Base-by-base conservation (phyloP, 2,329 filamentous ascomycete genomes). In the Neoascochyta sp. region DNA sequence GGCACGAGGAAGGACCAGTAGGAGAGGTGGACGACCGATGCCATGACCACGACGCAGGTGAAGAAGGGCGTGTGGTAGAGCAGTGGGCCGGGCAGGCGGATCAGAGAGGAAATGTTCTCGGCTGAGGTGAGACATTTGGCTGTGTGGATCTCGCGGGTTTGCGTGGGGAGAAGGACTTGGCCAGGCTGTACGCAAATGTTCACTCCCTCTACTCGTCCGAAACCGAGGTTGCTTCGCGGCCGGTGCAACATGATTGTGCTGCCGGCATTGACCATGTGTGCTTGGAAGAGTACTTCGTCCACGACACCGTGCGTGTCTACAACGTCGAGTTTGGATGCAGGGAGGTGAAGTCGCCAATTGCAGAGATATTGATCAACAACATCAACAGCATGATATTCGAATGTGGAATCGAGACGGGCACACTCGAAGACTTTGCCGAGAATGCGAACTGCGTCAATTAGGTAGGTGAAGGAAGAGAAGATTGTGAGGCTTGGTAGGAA, bases 241-340 rank as follows among this genome's bases (percentile, higher is more conserved):
- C 65, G 32, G 44, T 85, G 61, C 17, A 65, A 47, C 50, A 64
- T 60, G 29, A 65, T 64, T 9, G 57, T 60, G 44, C 50, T 57
- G 14, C 62, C 62, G 5, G 37, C 42, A 17, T 54, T 71, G 50
- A 94, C 85, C 78, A 93, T 90, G 41, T 86, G 82, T 1, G 86
- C 88, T 59, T 93, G 86, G 65, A 95, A 94, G 63, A 95, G 80
- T 75, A 94, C 83, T 63, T 94, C 86, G 57, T 95, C 89, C 8
- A 89, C 71, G 30, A 36, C 20, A 12, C 78, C 74, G 17, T 86
- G 81, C 46, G 82, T 77, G 40, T 76, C 74, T 36, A 78, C 75
- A 30, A 93, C 68, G 39, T 86, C 76, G 32, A 73, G 72, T 64
- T 93, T 93, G 9, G 71, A 71, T 10, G 74, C 69, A 0, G 89